Percentiles rank a stretch among this genome's conserved stretches.
Evolutionary conservation across 2,329 filamentous ascomycete genomes (phyloP).

Genomic region (Colletotrichum neosansevieriae): DNA sequence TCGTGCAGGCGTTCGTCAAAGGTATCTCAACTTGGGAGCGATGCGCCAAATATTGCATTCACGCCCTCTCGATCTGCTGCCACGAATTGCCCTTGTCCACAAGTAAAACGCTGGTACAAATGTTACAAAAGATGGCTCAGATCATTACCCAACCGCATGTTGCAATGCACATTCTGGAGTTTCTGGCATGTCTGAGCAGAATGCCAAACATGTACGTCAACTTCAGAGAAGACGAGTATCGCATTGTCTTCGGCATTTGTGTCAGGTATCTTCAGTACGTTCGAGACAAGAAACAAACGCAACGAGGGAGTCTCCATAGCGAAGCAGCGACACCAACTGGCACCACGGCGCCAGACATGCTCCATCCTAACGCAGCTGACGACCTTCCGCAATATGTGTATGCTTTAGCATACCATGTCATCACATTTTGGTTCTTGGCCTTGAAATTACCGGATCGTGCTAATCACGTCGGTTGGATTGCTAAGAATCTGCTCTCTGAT

Average conservation of each 20-base stretch:
- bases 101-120: slow-evolving; percentile 84
- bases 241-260: slow-evolving; percentile 94
- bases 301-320: slow-evolving; percentile 59
- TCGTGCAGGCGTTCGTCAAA: slow-evolving; percentile 86
- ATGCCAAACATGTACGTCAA: slow-evolving; percentile 88
- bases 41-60: slow-evolving; percentile 92
- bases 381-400: slow-evolving; percentile 95
- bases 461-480: slow-evolving; percentile 90
- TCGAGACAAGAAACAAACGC: slow-evolving; percentile 71
- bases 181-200: slow-evolving; percentile 88
- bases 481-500: slow-evolving; percentile 86
- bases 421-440: slow-evolving; percentile 96
- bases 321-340: slow-evolving; percentile 49
- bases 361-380: slow-evolving; percentile 59
- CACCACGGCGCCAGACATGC: slow-evolving; percentile 23
- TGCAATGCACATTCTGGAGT: slow-evolving; percentile 95
- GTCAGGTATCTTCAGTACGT: slow-evolving; percentile 94
- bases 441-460: slow-evolving; percentile 86
- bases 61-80: slow-evolving; percentile 93
- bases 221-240: slow-evolving; percentile 91
- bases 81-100: slow-evolving; percentile 92
- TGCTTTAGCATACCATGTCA: slow-evolving; percentile 92
- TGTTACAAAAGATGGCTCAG: slow-evolving; percentile 93
- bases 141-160: slow-evolving; percentile 95
- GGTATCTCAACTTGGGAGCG: slow-evolving; percentile 88